Evolutionary conservation across 176 grass and related monocot genomes (phyloP).

Genomic region (Oryza rufipogon): DNA sequence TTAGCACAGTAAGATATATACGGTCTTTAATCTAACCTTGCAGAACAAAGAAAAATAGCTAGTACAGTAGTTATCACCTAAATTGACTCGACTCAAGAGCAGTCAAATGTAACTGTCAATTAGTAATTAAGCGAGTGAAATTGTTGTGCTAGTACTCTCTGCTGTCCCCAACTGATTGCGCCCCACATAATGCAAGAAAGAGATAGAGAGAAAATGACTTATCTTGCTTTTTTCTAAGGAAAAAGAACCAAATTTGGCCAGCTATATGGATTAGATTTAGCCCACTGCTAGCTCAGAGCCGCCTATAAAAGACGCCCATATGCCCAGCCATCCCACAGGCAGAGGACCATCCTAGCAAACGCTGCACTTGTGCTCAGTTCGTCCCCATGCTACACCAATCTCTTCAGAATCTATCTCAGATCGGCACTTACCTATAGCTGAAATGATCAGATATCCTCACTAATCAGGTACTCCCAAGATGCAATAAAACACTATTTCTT

Average conservation of each 20-base stretch:
- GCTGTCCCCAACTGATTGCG: slow-evolving; percentile 23
- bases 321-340: slow-evolving; percentile 33
- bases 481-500: background rate
- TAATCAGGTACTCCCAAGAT: slow-evolving; percentile 22
- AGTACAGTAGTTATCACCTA: background rate
- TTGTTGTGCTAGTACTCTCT: background rate
- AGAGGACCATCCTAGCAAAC: slow-evolving; percentile 50
- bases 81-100: background rate
- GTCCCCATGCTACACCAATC: background rate
- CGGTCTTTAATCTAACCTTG: background rate
- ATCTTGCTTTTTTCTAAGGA: slow-evolving; percentile 13
- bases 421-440: background rate
- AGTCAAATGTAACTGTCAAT: slow-evolving; percentile 14
- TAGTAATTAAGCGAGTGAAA: background rate
- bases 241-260: slow-evolving; percentile 51
- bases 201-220: slow-evolving; percentile 5
- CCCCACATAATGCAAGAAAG: slow-evolving; percentile 21
- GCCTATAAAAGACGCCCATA: slow-evolving; percentile 54
- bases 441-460: slow-evolving; percentile 20
- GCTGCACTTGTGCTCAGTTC: slow-evolving; percentile 11
- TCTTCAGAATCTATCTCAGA: slow-evolving; percentile 33
- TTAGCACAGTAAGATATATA: background rate
- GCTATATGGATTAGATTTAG: slow-evolving; percentile 17
- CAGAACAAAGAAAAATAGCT: background rate
- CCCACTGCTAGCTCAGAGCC: background rate